Base-by-base conservation (phyloP, 2,329 filamentous ascomycete genomes). In the Fusarium albidum region DNA sequence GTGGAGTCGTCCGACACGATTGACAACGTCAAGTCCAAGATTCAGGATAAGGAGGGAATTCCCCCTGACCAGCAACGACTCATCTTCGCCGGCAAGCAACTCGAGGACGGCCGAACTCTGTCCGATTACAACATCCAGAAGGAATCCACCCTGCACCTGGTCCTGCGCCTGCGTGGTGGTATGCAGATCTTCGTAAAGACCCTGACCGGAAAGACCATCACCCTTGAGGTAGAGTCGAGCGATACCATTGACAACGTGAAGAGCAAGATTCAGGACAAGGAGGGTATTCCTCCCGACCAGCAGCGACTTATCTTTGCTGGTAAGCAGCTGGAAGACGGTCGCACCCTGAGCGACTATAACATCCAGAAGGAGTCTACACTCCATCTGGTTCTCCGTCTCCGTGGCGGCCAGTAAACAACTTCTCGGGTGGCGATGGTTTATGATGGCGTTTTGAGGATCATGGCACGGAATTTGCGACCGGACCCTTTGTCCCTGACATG, bases 241-340 rank as follows among this genome's bases (percentile, higher is more conserved):
- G 92, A 96, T 70, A 96, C 92, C 44, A 96, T 96, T 74, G 92
- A 96, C 81, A 96, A 97, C 61, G 93, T 97, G 40, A 97, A 97
- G 86, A 87, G 83, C 48, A 98, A 97, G 86, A 98, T 97, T 49
- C 94, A 98, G 77, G 94, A 98, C 72, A 97, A 98, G 86, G 93
- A 98, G 78, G 94, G 94, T 38, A 97, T 98, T 52, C 94, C 93
- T 40, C 93, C 93, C 14, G 93, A 97, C 73, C 93, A 97, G 77
- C 93, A 97, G 81, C 93, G 93, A 69, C 78, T 97, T 60, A 97
- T 97, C 75, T 97, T 97, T 68, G 93, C 93, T 55, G 93, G 93
- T 60, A 97, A 97, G 85, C 93, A 97, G 75, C 84, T 97, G 13
- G 93, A 97, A 75, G 93, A 97, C 66, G 93, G 93, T 61, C 91